Percentiles rank a stretch among this genome's conserved stretches.
Evolutionary conservation across 306 rosid species (phyloP).

Genomic region (Ceratonia siliqua): DNA sequence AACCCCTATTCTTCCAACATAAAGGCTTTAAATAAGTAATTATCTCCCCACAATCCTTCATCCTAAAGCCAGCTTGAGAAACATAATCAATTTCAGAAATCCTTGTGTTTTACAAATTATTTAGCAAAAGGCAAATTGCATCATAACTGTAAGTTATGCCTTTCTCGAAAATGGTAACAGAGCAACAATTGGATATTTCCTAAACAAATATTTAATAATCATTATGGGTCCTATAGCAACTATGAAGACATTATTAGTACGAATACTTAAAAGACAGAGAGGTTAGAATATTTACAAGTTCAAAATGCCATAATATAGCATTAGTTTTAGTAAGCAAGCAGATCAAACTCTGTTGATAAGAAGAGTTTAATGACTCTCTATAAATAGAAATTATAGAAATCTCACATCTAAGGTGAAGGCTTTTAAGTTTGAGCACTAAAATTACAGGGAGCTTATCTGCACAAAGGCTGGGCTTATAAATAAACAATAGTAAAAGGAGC

Average conservation of each 20-base stretch:
- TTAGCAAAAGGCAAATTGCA: too few relatives aligned
- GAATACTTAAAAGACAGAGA: background rate
- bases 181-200: background rate
- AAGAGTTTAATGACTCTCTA: background rate
- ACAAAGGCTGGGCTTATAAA: background rate
- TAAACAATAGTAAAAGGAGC: slow-evolving; percentile 22
- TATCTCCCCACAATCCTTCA: background rate
- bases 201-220: background rate
- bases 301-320: background rate
- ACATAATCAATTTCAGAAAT: too few relatives aligned
- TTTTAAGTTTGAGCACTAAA: background rate
- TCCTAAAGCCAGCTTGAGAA: background rate
- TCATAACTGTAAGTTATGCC: too few relatives aligned
- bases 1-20: background rate
- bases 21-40: background rate
- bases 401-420: background rate
- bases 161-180: too few relatives aligned
- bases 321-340: background rate
- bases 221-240: background rate
- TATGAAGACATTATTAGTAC: background rate
- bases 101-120: too few relatives aligned
- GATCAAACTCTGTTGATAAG: background rate
- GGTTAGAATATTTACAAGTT: background rate
- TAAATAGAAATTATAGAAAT: background rate
- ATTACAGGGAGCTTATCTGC: background rate